These are phyloP conservation scores for Emmonsiellopsis sp. DNA, from an alignment of 2,329 filamentous ascomycete genomes.

Conservation along the genomic window DNA sequence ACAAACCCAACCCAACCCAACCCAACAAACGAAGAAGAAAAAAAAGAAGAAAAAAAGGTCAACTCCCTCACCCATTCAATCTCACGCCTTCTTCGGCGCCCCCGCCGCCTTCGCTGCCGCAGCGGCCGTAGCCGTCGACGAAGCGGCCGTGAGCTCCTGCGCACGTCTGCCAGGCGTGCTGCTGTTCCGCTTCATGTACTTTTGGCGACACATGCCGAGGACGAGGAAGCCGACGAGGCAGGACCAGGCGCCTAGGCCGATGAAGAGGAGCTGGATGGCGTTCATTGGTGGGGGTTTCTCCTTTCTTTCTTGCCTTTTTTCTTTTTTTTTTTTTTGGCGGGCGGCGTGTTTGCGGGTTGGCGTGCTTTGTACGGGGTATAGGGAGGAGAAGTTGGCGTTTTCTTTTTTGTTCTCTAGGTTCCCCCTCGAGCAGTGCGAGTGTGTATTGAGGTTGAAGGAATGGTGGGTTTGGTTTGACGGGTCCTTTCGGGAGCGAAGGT, in stretches of 20 bases:
- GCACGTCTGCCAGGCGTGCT: not conserved
- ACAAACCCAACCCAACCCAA: too few species aligned
- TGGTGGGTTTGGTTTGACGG: too few species aligned
- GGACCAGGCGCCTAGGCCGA: slow-evolving; percentile 10
- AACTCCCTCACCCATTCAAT: not conserved
- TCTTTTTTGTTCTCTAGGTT: too few species aligned
- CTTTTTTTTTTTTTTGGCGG: not conserved
- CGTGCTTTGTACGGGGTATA: not conserved
- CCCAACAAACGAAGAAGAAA: not conserved
- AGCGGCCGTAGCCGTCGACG: not conserved
- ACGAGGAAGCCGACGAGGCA: slow-evolving; percentile 14
- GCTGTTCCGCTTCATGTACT: slow-evolving; percentile 1
- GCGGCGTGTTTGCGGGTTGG: not conserved
- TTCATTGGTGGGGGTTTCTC: slow-evolving; percentile 7
- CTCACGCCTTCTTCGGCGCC: slow-evolving; percentile 9
- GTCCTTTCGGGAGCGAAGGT: too few species aligned
- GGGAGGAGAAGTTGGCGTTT: not conserved
- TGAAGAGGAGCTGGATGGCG: slow-evolving; percentile 10
- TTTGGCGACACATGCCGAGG: slow-evolving; percentile 12
- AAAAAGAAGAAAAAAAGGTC: not conserved
- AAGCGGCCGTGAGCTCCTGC: not conserved
- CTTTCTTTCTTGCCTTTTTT: not conserved
- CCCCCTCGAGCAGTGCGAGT: too few species aligned
- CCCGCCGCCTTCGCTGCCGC: slow-evolving; percentile 7
- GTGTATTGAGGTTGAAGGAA: too few species aligned